Evolutionary conservation across 1,284 basidiomycete genomes (phyloP), one percentile per base, ranked within the genome.

Genomic region (Prillingera fragicola): DNA sequence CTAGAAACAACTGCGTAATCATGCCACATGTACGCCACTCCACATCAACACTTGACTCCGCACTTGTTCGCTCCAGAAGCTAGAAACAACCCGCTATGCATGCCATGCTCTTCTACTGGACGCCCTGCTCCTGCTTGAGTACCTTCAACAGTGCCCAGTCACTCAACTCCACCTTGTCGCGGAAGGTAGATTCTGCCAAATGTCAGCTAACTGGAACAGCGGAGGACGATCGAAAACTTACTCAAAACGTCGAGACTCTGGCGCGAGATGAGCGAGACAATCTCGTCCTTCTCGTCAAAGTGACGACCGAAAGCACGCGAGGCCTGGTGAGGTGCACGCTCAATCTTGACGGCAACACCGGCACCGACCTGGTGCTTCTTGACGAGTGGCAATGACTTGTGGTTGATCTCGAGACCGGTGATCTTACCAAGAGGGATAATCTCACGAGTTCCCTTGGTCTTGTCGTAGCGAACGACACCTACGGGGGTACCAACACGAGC

Each of bases 281-380:
- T 70, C 59, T 95, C 90, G 69, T 98, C 94, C 71, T 90, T 89
- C 41, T 97, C 92, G 65, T 95, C 90, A 67, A 99, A 95, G 70
- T 70, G 70, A 52, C 70, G 52, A 7, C 90, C 90, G 63, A 85
- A 95, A 79, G 90, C 87, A 74, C 92, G 94, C 13, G 91, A 83
- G 28, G 87, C 86, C 72, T 97, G 88, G 72, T 98, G 92, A 5
- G 91, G 84, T 1, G 91, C 91, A 65, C 95, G 87, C 70, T 99
- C 95, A 54, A 98, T 96, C 78, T 97, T 97, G 65, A 98, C 88
- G 0, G 95, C 95, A 15, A 97, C 94, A 70, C 94, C 94, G 48
- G 80, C 94, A 63, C 91, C 94, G 21, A 88, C 84, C 68, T 97
- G 90, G 14, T 82, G 79, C 72, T 88, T 90, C 75, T 94, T 95